Evolutionary conservation across 129 eudicot genomes (phyloP).

Genomic region (Chrysanthemum makinoi): DNA sequence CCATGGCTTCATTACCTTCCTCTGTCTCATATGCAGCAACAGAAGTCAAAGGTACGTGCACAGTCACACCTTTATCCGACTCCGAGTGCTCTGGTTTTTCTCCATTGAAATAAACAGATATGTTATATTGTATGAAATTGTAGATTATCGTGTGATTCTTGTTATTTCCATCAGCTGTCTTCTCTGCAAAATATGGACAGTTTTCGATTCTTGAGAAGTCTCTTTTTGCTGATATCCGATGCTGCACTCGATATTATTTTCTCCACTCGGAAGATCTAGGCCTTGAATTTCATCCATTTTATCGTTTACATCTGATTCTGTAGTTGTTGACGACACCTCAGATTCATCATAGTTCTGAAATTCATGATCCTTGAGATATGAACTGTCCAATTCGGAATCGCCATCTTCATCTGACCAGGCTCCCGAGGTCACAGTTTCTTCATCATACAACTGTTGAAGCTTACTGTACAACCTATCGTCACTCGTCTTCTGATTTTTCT

Average conservation of each 20-base stretch:
- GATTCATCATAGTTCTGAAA: conserved; percentile 8
- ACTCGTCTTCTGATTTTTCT: conserved; percentile 12
- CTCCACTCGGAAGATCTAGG: conserved; percentile 18
- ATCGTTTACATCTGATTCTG: not conserved
- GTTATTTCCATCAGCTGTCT: not conserved
- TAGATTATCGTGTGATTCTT: conserved; percentile 21
- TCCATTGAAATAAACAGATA: conserved; percentile 17
- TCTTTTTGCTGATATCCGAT: conserved; percentile 20
- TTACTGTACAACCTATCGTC: conserved; percentile 16
- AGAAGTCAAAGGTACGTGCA: conserved; percentile 15
- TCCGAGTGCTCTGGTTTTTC: conserved; percentile 21
- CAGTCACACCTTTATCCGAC: conserved; percentile 8
- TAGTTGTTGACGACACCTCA: conserved; percentile 24
- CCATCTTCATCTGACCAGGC: conserved; percentile 46
- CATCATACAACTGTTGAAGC: conserved; percentile 40
- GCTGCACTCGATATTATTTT: conserved; percentile 19
- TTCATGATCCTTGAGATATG: conserved; percentile 21
- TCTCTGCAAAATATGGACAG: conserved; percentile 30
- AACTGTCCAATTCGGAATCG: conserved; percentile 38
- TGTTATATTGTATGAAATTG: conserved; percentile 28
- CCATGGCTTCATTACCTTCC: conserved; percentile 5
- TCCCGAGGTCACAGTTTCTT: conserved; percentile 48
- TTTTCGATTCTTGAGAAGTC: conserved; percentile 22
- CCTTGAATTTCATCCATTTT: conserved; percentile 7
- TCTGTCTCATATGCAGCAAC: conserved; percentile 18